A percentile compares a stretch with the other conserved stretches of the same genome.
Evolutionary conservation across 2,329 filamentous ascomycete genomes (phyloP).

Genomic region (Microdochium bolleyi): DNA sequence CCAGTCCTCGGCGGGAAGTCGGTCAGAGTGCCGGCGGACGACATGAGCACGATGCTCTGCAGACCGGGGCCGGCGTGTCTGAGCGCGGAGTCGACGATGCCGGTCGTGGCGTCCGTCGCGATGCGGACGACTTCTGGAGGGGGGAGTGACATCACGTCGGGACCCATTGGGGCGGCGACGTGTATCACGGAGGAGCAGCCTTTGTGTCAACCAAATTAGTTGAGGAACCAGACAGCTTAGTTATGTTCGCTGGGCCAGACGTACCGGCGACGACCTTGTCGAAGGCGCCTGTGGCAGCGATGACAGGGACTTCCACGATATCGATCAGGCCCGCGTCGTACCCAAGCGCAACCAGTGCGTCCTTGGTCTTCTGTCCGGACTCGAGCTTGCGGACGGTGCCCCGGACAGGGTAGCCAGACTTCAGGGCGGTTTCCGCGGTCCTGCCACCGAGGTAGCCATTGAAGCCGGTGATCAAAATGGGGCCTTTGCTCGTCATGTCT

Average conservation of each 20-base stretch:
- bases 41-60: constrained; percentile 14
- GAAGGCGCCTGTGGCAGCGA: constrained; percentile 11
- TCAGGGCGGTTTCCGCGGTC: constrained; percentile 14
- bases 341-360: constrained; percentile 10
- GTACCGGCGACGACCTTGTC: constrained; percentile 15
- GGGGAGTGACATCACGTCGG: constrained; percentile 10
- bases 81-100: constrained; percentile 12
- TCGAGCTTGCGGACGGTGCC: constrained; percentile 16
- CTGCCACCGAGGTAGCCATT: constrained; percentile 20
- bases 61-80: constrained; percentile 9
- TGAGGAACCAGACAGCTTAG: neutral
- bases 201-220: constrained; percentile 1
- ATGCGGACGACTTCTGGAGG: constrained; percentile 13
- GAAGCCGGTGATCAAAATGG: constrained; percentile 18
- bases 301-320: constrained; percentile 14
- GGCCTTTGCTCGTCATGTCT: constrained; percentile 4
- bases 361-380: constrained; percentile 14
- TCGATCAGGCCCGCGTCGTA: constrained; percentile 12
- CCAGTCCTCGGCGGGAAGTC: constrained; percentile 10
- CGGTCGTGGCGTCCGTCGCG: constrained; percentile 10
- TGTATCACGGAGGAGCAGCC: constrained; percentile 18
- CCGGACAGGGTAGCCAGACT: constrained; percentile 15
- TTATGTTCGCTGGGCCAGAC: neutral
- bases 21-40: constrained; percentile 15
- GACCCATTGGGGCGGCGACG: constrained; percentile 14